Evolutionary conservation across 305 asterid genomes (phyloP).

Genomic region (Fraxinus albicans): DNA sequence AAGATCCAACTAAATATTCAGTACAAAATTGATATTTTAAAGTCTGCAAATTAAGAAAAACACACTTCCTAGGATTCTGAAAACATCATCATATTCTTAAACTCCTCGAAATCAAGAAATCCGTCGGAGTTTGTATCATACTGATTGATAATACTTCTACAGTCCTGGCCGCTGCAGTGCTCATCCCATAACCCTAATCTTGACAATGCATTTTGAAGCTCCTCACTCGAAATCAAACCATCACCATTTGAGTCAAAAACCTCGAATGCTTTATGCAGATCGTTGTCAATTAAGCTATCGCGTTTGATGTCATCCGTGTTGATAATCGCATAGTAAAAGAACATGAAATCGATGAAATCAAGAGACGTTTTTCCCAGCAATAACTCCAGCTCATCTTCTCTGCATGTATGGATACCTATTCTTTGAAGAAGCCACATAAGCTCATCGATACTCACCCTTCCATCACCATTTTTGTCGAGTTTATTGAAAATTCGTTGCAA

Average conservation of each 20-base stretch:
- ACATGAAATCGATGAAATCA: slow-evolving; percentile 9
- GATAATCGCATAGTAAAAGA: slow-evolving; percentile 8
- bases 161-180: neutral
- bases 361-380: neutral
- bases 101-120: slow-evolving; percentile 43
- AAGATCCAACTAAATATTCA: neutral
- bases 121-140: slow-evolving; percentile 40
- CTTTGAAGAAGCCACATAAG: slow-evolving; percentile 15
- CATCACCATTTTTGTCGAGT: slow-evolving; percentile 16
- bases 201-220: slow-evolving; percentile 10
- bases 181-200: slow-evolving; percentile 26
- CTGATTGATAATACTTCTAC: slow-evolving; percentile 22
- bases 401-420: neutral
- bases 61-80: neutral
- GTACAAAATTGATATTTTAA: neutral
- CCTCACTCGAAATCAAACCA: slow-evolving; percentile 22
- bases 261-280: slow-evolving; percentile 19
- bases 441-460: slow-evolving; percentile 13
- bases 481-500: slow-evolving; percentile 4
- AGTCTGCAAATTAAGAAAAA: neutral
- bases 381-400: slow-evolving; percentile 4
- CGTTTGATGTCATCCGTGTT: neutral
- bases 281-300: neutral
- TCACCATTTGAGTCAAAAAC: slow-evolving; percentile 21
- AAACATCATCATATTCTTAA: slow-evolving; percentile 42